Percentiles rank a stretch among this genome's conserved stretches.
These are phyloP conservation scores for Royoungia palumana DNA, from an alignment of 768 basidiomycete species.

Conservation along the genomic window DNA sequence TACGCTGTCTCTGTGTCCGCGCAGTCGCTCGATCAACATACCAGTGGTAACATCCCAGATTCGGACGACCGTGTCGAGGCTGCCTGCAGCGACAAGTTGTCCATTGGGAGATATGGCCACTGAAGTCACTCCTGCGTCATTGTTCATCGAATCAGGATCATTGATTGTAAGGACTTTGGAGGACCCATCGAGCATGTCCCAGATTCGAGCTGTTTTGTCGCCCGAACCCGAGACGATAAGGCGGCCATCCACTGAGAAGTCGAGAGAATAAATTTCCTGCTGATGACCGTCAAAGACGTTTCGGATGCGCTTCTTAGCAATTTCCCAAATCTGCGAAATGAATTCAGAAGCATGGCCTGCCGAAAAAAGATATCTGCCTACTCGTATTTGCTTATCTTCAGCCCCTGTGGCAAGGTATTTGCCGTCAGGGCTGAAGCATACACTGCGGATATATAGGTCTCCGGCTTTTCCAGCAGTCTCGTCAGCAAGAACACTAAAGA, in stretches of 20 bases:
- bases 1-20: slow-evolving; percentile 81
- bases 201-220: slow-evolving; percentile 66
- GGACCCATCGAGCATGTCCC: slow-evolving; percentile 49
- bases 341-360: slow-evolving; percentile 4
- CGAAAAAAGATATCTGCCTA: slow-evolving; percentile 35
- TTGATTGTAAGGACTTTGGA: slow-evolving; percentile 38
- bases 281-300: slow-evolving; percentile 85
- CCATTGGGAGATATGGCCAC: slow-evolving; percentile 80
- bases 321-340: slow-evolving; percentile 82
- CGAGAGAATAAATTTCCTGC: slow-evolving; percentile 92
- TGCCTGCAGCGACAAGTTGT: slow-evolving; percentile 60
- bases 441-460: slow-evolving; percentile 87
- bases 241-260: slow-evolving; percentile 83
- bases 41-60: slow-evolving; percentile 77
- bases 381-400: slow-evolving; percentile 90
- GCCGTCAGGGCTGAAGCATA: slow-evolving; percentile 74
- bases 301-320: slow-evolving; percentile 72
- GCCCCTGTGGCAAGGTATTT: slow-evolving; percentile 76
- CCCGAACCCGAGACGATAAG: slow-evolving; percentile 89
- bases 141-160: slow-evolving; percentile 47
- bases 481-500: slow-evolving; percentile 67
- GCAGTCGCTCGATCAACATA: slow-evolving; percentile 63
- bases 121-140: slow-evolving; percentile 70
- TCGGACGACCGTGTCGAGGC: slow-evolving; percentile 72
- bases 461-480: slow-evolving; percentile 67